Base-by-base conservation (phyloP, 257 asterid genomes). In the Rauvolfia tetraphylla region DNA sequence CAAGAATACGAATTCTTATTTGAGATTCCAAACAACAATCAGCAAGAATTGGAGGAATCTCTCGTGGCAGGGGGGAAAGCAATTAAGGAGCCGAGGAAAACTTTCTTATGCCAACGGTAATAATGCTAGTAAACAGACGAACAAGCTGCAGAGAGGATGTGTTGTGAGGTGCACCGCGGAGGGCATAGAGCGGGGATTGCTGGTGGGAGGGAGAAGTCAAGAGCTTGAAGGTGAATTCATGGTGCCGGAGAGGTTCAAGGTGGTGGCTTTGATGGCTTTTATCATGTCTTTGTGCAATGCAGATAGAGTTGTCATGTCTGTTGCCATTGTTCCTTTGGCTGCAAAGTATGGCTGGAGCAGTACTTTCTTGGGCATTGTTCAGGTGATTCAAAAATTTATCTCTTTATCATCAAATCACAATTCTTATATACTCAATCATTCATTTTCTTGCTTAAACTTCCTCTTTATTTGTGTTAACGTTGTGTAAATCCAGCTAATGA, bases 271-370 rank as follows among this genome's bases (percentile, higher is more conserved):
- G 74, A 83, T 94, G 89, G 98, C 95, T 76, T 90, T 85, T 36
- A 93, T 92, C 33, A 92, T 95, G 98, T 90, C 93, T 72, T 77
- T 95, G 83, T 95, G 98, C 58, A 92, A 91, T 86, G 98, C 95
- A 5, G 98, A 95, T 78, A 87, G 98, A 76, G 98, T 95, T 38
- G 98, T 92, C 22, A 95, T 95, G 98, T 92, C 98, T 4, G 98
- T 95, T n/a, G 98, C 97, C 74, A 51, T 95, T 48, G 98, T 95
- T 59, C 98, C 98, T 57, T 88, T 95, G 46, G 97, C 98, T 74
- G 93, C 91, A 65, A 91, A 92, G 72, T 69, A 86, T 76, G 98
- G 98, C 2, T 95, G 98, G 98, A 86, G 82, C 56, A 91, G 80
- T 78, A 84, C 98, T 29, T 92, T 95, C 86, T 80, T 92, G 86